Conservation (phyloP, 441 rosid species). For the Erodium chrysanthum region DNA sequence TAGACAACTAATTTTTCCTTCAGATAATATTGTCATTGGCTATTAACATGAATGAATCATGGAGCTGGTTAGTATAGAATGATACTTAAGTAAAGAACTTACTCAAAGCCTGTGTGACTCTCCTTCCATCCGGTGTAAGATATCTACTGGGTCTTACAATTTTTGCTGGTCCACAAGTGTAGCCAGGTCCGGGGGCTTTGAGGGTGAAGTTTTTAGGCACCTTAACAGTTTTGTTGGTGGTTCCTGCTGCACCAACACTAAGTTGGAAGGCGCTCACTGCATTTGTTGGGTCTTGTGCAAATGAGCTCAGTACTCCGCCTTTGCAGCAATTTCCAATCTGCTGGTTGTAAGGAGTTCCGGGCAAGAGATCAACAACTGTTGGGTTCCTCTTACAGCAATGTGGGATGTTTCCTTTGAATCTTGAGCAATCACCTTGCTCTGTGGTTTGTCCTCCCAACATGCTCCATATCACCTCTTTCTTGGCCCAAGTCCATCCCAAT, state of each 20-base stretch:
- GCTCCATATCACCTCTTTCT: slow-evolving; percentile 73
- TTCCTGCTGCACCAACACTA: slow-evolving; percentile 59
- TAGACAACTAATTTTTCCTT: too few relatives aligned
- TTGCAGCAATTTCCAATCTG: slow-evolving; percentile 76
- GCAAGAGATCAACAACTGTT: slow-evolving; percentile 60
- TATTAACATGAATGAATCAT: too few relatives aligned
- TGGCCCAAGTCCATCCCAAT: slow-evolving; percentile 80
- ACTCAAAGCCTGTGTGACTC: too few relatives aligned
- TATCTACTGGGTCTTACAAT: slow-evolving; percentile 3
- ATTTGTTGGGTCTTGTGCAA: slow-evolving; percentile 65
- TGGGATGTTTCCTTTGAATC: slow-evolving; percentile 66
- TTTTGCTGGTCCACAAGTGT: slow-evolving; percentile 77
- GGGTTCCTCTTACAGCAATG: slow-evolving; percentile 74
- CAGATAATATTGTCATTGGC: too few relatives aligned
- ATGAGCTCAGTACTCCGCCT: slow-evolving; percentile 66
- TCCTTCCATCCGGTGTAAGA: too few relatives aligned
- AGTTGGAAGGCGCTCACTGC: slow-evolving; percentile 62
- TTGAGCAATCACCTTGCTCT: slow-evolving; percentile 80
- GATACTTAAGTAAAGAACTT: too few relatives aligned
- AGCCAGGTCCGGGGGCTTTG: slow-evolving; percentile 74
- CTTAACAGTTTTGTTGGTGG: slow-evolving; percentile 68
- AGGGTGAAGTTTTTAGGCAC: slow-evolving; percentile 79
- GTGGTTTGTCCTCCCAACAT: slow-evolving; percentile 28
- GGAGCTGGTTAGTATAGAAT: too few relatives aligned
- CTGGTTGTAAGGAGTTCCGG: slow-evolving; percentile 61